A percentile compares a stretch with the other conserved stretches of the same genome.
These are phyloP conservation scores for Brassica nigra DNA, from an alignment of 345 rosid genomes.

Conservation along the genomic window DNA sequence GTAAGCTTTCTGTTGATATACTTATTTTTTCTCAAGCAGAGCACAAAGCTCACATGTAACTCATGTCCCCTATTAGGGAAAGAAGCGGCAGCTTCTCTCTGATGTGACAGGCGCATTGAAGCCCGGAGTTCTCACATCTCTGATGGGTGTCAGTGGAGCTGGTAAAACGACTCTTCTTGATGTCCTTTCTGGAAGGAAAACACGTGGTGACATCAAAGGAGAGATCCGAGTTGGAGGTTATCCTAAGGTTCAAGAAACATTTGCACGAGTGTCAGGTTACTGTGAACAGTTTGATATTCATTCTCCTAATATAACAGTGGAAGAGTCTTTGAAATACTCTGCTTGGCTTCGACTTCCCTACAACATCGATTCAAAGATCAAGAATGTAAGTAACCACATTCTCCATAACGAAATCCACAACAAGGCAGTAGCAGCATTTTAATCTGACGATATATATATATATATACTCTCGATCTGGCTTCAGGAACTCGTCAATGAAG, in stretches of 20 bases:
- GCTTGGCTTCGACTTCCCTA: slow-evolving; percentile 58
- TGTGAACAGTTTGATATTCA: slow-evolving; percentile 74
- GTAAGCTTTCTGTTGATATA: slow-evolving; percentile 33
- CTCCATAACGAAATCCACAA: not conserved
- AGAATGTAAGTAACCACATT: slow-evolving; percentile 36
- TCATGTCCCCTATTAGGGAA: slow-evolving; percentile 45
- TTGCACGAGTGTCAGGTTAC: slow-evolving; percentile 66
- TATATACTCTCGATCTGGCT: slow-evolving; percentile 12
- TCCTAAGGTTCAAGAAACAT: slow-evolving; percentile 60
- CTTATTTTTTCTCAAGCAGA: not conserved
- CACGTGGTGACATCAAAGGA: slow-evolving; percentile 55
- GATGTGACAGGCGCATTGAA: slow-evolving; percentile 57
- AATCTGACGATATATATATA: slow-evolving; percentile 1
- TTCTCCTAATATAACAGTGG: slow-evolving; percentile 62
- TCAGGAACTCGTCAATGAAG: slow-evolving; percentile 49
- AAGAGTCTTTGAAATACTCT: slow-evolving; percentile 60
- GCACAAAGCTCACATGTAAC: slow-evolving; percentile 4
- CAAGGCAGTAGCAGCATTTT: not conserved
- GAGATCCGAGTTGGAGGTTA: slow-evolving; percentile 60
- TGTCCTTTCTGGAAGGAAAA: slow-evolving; percentile 69
- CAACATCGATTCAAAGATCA: slow-evolving; percentile 42
- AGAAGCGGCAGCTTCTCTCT: slow-evolving; percentile 53
- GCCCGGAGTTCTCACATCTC: slow-evolving; percentile 67
- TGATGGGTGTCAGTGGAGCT: slow-evolving; percentile 77
- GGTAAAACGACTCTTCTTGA: slow-evolving; percentile 74